phyloP scores from a whole-genome alignment of 306 rosid species.

The Trifolium subterraneum region DNA sequence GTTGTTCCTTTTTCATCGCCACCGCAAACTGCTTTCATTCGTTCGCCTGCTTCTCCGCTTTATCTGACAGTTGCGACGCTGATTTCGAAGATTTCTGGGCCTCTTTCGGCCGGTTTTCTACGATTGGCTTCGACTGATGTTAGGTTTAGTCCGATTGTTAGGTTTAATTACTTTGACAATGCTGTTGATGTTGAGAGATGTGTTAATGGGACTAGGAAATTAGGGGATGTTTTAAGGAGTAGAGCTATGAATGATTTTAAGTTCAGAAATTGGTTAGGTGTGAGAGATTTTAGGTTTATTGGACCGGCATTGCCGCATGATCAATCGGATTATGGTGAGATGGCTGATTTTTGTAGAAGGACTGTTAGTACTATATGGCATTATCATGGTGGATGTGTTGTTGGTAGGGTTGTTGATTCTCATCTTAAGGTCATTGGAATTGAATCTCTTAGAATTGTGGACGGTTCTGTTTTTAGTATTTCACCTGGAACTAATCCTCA shows the following conservation, averaged over 20 bases:
- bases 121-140: conserved; percentile 71
- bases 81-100: conserved; percentile 76
- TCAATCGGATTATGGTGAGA: conserved; percentile 36
- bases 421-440: conserved; percentile 61
- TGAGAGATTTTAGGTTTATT: conserved; percentile 61
- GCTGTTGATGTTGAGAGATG: conserved; percentile 69
- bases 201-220: conserved; percentile 72
- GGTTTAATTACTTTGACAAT: conserved; percentile 79
- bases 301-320: conserved; percentile 80
- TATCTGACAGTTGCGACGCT: conserved; percentile 77
- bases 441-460: conserved; percentile 70
- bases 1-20: conserved; percentile 67
- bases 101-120: conserved; percentile 62
- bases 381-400: conserved; percentile 89
- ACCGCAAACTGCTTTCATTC: conserved; percentile 53
- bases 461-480: conserved; percentile 75
- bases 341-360: conserved; percentile 79
- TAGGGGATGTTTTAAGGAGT: conserved; percentile 65
- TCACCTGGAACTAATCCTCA: conserved; percentile 98
- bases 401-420: conserved; percentile 80
- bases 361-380: conserved; percentile 95
- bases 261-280: conserved; percentile 65
- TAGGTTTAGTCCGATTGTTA: conserved; percentile 62
- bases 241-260: conserved; percentile 68
- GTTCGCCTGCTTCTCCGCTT: conserved; percentile 57